Conservation (phyloP, 495 filamentous ascomycete genomes). For the Aspergillus bertholletiae region DNA sequence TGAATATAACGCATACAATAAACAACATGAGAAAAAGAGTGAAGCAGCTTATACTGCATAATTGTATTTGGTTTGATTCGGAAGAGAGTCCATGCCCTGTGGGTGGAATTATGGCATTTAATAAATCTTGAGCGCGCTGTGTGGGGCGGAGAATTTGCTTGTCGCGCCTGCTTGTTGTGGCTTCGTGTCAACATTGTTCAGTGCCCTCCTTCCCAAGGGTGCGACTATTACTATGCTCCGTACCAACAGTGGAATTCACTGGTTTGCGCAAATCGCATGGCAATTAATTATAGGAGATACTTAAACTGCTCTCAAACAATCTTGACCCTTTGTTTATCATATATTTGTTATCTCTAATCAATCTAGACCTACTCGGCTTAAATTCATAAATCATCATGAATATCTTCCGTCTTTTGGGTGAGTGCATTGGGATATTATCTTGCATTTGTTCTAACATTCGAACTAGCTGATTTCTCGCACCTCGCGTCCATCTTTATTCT, state of each 20-base stretch:
- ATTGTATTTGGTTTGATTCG: no score
- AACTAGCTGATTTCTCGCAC: slow-evolving; percentile 87
- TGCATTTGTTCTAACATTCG: background rate
- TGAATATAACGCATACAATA: no score
- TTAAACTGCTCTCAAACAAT: background rate
- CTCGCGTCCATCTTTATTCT: slow-evolving; percentile 91
- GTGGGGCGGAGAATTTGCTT: slow-evolving; percentile 13
- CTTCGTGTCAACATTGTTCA: slow-evolving; percentile 28
- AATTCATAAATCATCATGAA: slow-evolving; percentile 59
- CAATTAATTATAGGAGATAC: background rate
- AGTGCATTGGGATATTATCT: slow-evolving; percentile 15
- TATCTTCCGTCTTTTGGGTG: slow-evolving; percentile 83
- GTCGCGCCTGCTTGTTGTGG: slow-evolving; percentile 21
- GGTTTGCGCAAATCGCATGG: slow-evolving; percentile 1
- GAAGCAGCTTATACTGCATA: no score
- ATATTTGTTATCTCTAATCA: background rate
- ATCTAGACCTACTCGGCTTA: background rate
- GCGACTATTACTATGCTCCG: background rate
- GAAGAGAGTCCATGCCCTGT: background rate
- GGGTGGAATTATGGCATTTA: background rate
- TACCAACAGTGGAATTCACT: background rate
- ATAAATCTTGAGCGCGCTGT: slow-evolving; percentile 8
- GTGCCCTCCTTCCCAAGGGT: background rate
- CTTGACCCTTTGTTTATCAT: background rate
- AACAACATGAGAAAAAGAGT: background rate